phyloP scores from a whole-genome alignment of 2,329 filamentous ascomycete genomes.

The Pezicula rhizophila region DNA sequence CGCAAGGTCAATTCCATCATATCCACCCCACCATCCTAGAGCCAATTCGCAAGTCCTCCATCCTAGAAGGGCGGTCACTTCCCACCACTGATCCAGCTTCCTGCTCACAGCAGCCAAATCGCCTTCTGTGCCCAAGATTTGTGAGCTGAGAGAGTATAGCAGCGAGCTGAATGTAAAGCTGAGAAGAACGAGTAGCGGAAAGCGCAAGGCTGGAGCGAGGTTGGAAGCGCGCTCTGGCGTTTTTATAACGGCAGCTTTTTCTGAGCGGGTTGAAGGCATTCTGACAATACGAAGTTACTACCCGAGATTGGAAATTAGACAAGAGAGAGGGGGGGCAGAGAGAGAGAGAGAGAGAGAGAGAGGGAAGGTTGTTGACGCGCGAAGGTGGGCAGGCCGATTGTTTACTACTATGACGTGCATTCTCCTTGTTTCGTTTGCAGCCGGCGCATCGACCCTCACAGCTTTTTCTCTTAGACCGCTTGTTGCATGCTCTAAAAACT shows the following conservation, averaged over 20 bases:
- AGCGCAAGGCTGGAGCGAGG: conserved; percentile 40
- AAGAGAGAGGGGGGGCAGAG: neutral
- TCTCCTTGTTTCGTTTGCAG: neutral
- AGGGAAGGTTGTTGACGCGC: neutral
- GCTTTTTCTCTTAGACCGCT: neutral
- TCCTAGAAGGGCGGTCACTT: conserved; percentile 47
- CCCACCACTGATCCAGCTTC: conserved; percentile 53
- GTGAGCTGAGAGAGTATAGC: conserved; percentile 55
- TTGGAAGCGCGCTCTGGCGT: conserved; percentile 21
- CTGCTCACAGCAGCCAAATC: conserved; percentile 65
- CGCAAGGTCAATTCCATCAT: conserved; percentile 67
- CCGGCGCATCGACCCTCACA: neutral
- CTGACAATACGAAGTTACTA: neutral
- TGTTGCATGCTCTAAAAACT: neutral
- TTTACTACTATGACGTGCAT: neutral
- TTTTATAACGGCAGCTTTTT: conserved; percentile 5
- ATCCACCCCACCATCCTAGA: conserved; percentile 66
- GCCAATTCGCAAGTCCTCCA: conserved; percentile 62
- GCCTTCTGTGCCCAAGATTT: conserved; percentile 40
- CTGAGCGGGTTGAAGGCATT: conserved; percentile 1
- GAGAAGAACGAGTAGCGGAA: conserved; percentile 46
- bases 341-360: neutral
- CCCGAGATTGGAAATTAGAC: neutral
- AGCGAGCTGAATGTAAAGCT: conserved; percentile 58
- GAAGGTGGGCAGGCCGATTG: neutral